These are phyloP conservation scores for Borealophlyctis nickersoniae DNA, from an alignment of 192 early-diverging fungal genomes.

Conservation along the genomic window DNA sequence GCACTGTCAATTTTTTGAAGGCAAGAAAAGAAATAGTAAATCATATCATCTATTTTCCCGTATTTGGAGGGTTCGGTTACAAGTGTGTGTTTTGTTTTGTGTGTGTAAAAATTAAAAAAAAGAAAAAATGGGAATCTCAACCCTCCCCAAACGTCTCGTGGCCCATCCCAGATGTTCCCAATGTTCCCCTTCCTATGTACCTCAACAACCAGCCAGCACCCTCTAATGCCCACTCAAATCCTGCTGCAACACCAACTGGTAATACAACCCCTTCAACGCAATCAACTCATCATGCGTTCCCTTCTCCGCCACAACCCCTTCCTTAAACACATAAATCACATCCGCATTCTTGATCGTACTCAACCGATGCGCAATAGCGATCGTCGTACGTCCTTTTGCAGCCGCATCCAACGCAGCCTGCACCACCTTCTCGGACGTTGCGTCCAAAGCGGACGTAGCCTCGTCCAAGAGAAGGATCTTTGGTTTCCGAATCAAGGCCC, in stretches of 20 bases:
- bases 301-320: constrained; percentile 44
- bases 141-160: too few species aligned
- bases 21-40: too few species aligned
- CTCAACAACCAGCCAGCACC: too few species aligned
- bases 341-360: constrained; percentile 63
- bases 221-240: constrained; percentile 13
- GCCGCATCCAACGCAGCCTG: constrained; percentile 59
- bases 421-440: constrained; percentile 62
- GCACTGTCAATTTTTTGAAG: too few species aligned
- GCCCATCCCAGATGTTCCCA: too few species aligned
- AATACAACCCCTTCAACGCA: constrained; percentile 36
- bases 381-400: constrained; percentile 58
- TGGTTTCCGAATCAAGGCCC: constrained; percentile 63
- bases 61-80: too few species aligned
- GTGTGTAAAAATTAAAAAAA: too few species aligned
- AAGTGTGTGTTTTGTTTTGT: too few species aligned
- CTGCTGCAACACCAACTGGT: constrained; percentile 41
- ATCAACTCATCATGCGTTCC: constrained; percentile 68
- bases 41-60: too few species aligned
- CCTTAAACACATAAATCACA: constrained; percentile 55
- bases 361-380: constrained; percentile 72
- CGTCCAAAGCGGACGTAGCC: constrained; percentile 55
- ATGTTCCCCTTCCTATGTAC: too few species aligned
- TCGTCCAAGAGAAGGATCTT: constrained; percentile 46
- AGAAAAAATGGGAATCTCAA: too few species aligned